These are phyloP conservation scores for Talaromyces sp. DNA, from an alignment of 2,329 filamentous ascomycete genomes.

Conservation along the genomic window DNA sequence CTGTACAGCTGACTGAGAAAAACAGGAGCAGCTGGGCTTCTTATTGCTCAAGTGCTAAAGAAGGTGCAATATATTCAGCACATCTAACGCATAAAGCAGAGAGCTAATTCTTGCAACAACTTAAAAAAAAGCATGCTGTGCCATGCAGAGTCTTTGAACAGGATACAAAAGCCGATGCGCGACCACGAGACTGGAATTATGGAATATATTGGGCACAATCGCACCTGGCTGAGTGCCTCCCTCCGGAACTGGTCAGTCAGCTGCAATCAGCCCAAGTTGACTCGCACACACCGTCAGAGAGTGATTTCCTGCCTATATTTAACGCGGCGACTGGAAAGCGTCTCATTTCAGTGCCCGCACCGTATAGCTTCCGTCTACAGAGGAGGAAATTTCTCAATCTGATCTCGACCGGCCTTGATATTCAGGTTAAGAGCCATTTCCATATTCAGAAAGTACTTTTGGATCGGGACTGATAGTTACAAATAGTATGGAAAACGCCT, in stretches of 20 bases:
- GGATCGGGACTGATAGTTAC: constrained; percentile 5
- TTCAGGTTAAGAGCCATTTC: constrained; percentile 16
- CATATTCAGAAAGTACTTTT: neutral
- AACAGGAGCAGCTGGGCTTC: constrained; percentile 13
- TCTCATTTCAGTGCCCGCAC: constrained; percentile 21
- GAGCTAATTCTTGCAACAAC: neutral
- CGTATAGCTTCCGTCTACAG: constrained; percentile 22
- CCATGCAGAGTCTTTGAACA: constrained; percentile 28
- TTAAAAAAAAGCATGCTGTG: constrained; percentile 16
- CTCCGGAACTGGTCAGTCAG: constrained; percentile 18
- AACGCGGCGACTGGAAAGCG: constrained; percentile 22
- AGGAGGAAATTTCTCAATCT: constrained; percentile 25
- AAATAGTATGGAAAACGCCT: constrained; percentile 14
- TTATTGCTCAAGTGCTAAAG: constrained; percentile 13
- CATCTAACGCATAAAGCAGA: neutral
- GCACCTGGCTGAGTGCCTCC: constrained; percentile 25
- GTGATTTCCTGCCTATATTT: constrained; percentile 21
- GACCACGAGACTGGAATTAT: constrained; percentile 29
- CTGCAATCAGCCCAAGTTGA: constrained; percentile 23
- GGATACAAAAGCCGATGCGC: constrained; percentile 19
- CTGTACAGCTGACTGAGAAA: neutral
- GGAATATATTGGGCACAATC: constrained; percentile 31
- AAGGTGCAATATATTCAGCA: constrained; percentile 4
- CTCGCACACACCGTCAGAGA: constrained; percentile 17
- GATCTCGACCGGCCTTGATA: constrained; percentile 23